These are phyloP conservation scores for Solanum chmielewskii DNA, from an alignment of 257 asterid genomes.

Conservation along the genomic window DNA sequence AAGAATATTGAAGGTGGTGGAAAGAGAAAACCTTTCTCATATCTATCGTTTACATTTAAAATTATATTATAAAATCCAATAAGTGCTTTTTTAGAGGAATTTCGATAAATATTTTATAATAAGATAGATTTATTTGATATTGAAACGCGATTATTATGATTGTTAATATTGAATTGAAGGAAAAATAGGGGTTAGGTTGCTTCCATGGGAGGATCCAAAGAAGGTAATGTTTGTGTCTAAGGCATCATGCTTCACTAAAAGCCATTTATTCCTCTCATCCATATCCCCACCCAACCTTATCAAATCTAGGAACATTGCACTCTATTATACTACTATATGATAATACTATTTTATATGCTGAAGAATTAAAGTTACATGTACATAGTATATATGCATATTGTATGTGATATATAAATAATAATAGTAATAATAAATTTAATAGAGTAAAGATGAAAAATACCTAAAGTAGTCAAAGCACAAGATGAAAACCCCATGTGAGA, in stretches of 20 bases:
- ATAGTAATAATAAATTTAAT: background rate
- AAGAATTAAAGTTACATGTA: background rate
- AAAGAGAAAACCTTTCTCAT: background rate
- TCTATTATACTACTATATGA: background rate
- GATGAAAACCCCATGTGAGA: constrained; percentile 43
- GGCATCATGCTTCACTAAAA: constrained; percentile 54
- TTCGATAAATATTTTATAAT: background rate
- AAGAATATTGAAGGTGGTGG: background rate
- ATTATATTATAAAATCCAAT: background rate
- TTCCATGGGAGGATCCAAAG: constrained; percentile 35
- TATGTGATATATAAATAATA: background rate
- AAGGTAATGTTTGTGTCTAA: constrained; percentile 40
- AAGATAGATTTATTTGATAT: background rate
- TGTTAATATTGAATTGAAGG: background rate
- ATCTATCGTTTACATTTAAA: background rate
- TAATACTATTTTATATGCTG: background rate
- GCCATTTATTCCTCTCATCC: constrained; percentile 47
- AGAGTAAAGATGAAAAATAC: background rate
- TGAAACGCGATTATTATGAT: background rate
- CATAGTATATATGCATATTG: background rate
- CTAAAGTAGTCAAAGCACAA: constrained; percentile 28
- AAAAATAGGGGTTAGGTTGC: constrained; percentile 37
- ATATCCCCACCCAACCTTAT: constrained; percentile 24
- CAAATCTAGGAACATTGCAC: constrained; percentile 25
- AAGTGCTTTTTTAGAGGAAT: background rate